Conservation (phyloP, 2,329 filamentous ascomycete genomes). For the Sclerotiophoma versabilis region DNA sequence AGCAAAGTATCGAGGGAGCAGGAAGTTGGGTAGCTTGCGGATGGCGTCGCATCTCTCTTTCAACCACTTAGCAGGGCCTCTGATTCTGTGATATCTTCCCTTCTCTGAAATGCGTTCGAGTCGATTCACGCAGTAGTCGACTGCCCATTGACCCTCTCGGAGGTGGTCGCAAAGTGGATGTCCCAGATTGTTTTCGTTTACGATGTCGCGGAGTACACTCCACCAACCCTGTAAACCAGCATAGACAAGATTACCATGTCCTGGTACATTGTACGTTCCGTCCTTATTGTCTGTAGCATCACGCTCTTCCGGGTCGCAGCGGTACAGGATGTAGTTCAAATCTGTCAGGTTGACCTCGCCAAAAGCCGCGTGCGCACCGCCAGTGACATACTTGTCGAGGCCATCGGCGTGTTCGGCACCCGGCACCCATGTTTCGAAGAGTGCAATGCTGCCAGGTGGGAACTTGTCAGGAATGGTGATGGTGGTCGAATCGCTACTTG, state of each 20-base stretch:
- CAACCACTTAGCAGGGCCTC: conserved; percentile 77
- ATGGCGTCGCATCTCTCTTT: conserved; percentile 86
- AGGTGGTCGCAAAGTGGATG: conserved; percentile 94
- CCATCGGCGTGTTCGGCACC: conserved; percentile 82
- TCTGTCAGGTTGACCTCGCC: conserved; percentile 76
- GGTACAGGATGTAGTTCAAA: conserved; percentile 90
- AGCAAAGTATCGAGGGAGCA: conserved; percentile 92
- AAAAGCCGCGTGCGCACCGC: conserved; percentile 81
- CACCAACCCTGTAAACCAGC: conserved; percentile 99
- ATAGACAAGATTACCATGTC: conserved; percentile 85
- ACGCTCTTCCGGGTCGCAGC: conserved; percentile 86
- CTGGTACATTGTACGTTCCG: conserved; percentile 88
- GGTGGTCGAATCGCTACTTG: conserved; percentile 74
- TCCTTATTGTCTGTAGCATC: conserved; percentile 80
- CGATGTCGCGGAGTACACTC: conserved; percentile 85
- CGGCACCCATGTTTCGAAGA: conserved; percentile 97
- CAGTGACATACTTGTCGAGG: conserved; percentile 85
- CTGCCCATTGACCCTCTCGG: conserved; percentile 86
- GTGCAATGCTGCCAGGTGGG: conserved; percentile 89
- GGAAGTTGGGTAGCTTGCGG: conserved; percentile 82
- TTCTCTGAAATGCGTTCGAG: conserved; percentile 75
- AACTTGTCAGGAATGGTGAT: conserved; percentile 85
- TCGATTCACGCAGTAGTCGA: conserved; percentile 85
- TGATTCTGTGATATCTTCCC: conserved; percentile 67
- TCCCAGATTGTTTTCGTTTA: conserved; percentile 87